Evolutionary conservation across 2,329 filamentous ascomycete species (phyloP), one percentile per base, ranked within the genome.

Genomic region (Orbilia quercus): DNA sequence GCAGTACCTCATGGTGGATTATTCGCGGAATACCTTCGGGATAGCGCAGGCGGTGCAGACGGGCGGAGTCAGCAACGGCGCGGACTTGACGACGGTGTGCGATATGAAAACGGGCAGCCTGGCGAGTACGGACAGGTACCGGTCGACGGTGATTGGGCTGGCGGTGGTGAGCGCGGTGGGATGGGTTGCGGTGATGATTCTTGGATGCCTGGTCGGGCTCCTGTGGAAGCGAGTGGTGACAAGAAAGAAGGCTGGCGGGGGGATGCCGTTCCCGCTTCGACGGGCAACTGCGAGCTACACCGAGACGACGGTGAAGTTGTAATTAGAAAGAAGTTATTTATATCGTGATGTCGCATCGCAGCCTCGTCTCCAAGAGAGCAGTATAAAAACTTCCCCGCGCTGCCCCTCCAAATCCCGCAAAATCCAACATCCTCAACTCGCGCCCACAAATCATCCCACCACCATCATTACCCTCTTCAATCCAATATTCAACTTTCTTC

Each of bases 341-440:
- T 31, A 4, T 31, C 28, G n/a, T n/a, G n/a, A n/a, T n/a, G n/a
- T 31, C 28, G 28, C 28, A 31, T 31, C 28, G 28, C 28, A 31
- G 28, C 28, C 28, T 31, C 28, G 28, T 9, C 28, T 9, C 9
- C 28, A 31, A 31, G 28, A 9, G 28, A 31, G 28, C 28, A 31
- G 28, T 16, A 40, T 16, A 40, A 40, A 12, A 40, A 14, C 18
- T 47, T 7, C 44, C 44, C 36, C 36, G 36, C 36, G 28, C 31
- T 40, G n/a, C 36, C 36, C 36, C 36, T 14, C 36, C 36, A 40
- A 40, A 38, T 7, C 16, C 25, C 7, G 2, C 31, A 57, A 54
- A 71, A 71, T 71, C 57, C 66, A 71, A 71, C 66, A 71, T 22
- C 11, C 18, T 31, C 60, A 65, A 53, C 54, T 55, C 54, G 40